phyloP scores from a whole-genome alignment of 257 asterid genomes.

The Mitragyna speciosa region DNA sequence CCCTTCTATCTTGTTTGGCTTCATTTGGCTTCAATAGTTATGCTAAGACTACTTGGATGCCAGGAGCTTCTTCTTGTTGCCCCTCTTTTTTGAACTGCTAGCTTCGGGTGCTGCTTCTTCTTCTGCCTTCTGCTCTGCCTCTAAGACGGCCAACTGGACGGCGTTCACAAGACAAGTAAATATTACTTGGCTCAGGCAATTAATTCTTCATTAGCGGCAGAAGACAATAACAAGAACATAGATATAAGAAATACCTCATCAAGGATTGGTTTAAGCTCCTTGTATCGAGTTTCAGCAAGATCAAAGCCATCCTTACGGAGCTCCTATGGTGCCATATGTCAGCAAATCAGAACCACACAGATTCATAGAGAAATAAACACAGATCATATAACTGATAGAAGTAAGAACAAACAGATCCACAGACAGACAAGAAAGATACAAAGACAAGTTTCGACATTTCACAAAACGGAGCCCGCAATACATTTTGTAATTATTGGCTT shows the following conservation, averaged over 20 bases:
- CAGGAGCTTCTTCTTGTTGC: conserved; percentile 52
- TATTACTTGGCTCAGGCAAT: neutral
- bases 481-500: neutral
- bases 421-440: neutral
- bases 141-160: conserved; percentile 76
- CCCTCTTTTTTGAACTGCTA: conserved; percentile 62
- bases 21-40: neutral
- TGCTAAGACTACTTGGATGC: conserved; percentile 40
- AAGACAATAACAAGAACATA: neutral
- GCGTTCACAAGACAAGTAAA: conserved; percentile 7
- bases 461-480: neutral
- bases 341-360: neutral
- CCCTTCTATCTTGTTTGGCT: neutral
- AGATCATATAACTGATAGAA: neutral
- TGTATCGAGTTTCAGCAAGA: conserved; percentile 87
- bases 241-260: conserved; percentile 66
- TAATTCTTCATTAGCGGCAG: neutral
- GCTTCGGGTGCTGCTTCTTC: conserved; percentile 74
- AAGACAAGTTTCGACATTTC: neutral
- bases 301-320: conserved; percentile 98
- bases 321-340: conserved; percentile 46
- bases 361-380: neutral
- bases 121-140: conserved; percentile 93
- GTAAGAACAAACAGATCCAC: neutral
- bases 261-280: conserved; percentile 90